These are phyloP conservation scores for Coleophoma cylindrospora DNA, from an alignment of 2,329 filamentous ascomycete species.

Conservation along the genomic window DNA sequence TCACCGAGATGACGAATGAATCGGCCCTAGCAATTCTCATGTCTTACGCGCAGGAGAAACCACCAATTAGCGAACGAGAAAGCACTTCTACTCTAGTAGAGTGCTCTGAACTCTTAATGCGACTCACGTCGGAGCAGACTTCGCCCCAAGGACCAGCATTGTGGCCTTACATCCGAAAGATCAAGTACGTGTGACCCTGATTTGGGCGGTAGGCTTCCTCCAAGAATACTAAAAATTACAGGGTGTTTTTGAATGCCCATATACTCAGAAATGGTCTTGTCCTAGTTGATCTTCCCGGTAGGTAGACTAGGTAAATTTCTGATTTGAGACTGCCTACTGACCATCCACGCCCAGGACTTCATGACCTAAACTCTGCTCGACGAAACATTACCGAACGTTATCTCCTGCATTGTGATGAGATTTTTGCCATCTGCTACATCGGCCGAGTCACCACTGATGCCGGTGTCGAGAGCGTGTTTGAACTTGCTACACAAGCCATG, in stretches of 20 bases:
- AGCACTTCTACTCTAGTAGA: neutral
- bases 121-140: too few species aligned
- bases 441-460: constrained; percentile 30
- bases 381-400: constrained; percentile 39
- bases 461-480: constrained; percentile 1
- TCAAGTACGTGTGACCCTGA: too few species aligned
- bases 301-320: neutral
- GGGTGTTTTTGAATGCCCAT: too few species aligned
- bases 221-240: too few species aligned
- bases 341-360: constrained; percentile 31
- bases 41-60: neutral
- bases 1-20: constrained; percentile 1
- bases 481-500: constrained; percentile 2
- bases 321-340: neutral
- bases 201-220: too few species aligned
- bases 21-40: constrained; percentile 1
- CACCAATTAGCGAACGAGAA: neutral
- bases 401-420: constrained; percentile 38
- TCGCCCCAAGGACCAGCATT: too few species aligned
- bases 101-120: too few species aligned
- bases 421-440: constrained; percentile 38
- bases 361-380: constrained; percentile 40
- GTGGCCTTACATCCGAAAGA: too few species aligned
- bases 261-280: too few species aligned
- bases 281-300: too few species aligned